Evolutionary conservation across 1,139 yeast species (phyloP).

Genomic region (Protomyces gravidus): DNA sequence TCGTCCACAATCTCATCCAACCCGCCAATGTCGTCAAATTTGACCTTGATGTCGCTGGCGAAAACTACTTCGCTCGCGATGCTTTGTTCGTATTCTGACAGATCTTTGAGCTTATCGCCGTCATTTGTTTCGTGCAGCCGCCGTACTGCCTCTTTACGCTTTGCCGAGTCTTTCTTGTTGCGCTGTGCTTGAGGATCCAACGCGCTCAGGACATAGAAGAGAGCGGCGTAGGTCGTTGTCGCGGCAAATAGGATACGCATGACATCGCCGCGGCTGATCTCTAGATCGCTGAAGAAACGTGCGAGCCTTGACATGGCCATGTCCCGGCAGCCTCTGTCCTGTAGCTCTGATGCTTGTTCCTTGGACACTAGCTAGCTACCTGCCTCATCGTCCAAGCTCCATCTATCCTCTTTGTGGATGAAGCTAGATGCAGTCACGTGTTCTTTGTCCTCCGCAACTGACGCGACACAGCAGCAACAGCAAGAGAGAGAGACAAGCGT

Average conservation of each 20-base stretch:
- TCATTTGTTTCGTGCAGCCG: slow-evolving; percentile 20
- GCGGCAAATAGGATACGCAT: slow-evolving; percentile 22
- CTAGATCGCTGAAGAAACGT: slow-evolving; percentile 10
- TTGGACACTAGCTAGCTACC: too few species aligned
- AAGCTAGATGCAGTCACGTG: neutral
- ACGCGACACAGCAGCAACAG: neutral
- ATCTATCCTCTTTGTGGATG: neutral
- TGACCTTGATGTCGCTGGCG: slow-evolving; percentile 73
- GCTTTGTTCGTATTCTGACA: slow-evolving; percentile 73
- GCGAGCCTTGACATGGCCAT: slow-evolving; percentile 6
- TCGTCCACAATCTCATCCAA: slow-evolving; percentile 76
- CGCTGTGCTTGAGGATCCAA: slow-evolving; percentile 13
- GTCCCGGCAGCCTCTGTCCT: too few species aligned
- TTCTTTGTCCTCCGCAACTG: neutral
- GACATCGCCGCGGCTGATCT: slow-evolving; percentile 16
- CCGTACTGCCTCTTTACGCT: slow-evolving; percentile 21
- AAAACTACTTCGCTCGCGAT: slow-evolving; percentile 73
- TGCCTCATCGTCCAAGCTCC: too few species aligned
- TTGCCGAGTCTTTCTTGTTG: slow-evolving; percentile 11
- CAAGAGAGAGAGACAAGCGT: neutral
- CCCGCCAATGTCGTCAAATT: slow-evolving; percentile 80
- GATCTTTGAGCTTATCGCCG: slow-evolving; percentile 38
- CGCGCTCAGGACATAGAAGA: slow-evolving; percentile 19
- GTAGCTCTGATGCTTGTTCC: too few species aligned
- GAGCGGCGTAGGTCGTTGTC: slow-evolving; percentile 26